These are phyloP conservation scores for Candida sp. DNA, from an alignment of 1,139 yeast genomes.

Conservation along the genomic window DNA sequence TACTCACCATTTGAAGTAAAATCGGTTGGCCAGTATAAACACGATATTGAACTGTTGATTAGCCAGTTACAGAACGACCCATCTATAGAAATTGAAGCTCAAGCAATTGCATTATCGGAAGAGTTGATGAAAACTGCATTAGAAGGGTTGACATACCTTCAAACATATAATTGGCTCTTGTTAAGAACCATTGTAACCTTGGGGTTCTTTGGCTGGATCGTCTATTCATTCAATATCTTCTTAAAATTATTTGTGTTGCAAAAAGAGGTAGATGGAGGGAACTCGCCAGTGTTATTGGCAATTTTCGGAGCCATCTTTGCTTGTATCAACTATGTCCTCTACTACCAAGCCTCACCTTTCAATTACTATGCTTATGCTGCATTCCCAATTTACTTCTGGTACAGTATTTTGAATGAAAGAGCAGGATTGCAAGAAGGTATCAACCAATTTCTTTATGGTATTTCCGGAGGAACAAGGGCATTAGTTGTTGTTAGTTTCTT, in stretches of 20 bases:
- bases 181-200: conserved; percentile 80
- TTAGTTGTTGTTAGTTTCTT: conserved; percentile 50
- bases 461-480: conserved; percentile 33
- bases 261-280: conserved; percentile 4
- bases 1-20: conserved; percentile 50
- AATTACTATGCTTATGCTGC: conserved; percentile 81
- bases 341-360: conserved; percentile 77
- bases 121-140: conserved; percentile 69
- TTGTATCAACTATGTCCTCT: conserved; percentile 51
- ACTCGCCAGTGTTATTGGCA: conserved; percentile 5
- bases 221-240: conserved; percentile 77
- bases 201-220: conserved; percentile 95
- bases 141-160: conserved; percentile 79
- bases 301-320: conserved; percentile 32
- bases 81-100: conserved; percentile 23
- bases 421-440: conserved; percentile 44
- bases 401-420: conserved; percentile 49
- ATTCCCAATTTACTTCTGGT: conserved; percentile 91
- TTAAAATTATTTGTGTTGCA: conserved; percentile 68
- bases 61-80: conserved; percentile 18
- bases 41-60: conserved; percentile 42
- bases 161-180: conserved; percentile 87
- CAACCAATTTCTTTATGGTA: conserved; percentile 50
- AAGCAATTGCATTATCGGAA: conserved; percentile 60
- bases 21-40: conserved; percentile 40